Evolutionary conservation across 768 basidiomycete species (phyloP).

Genomic region (Austroboletus eburneus): DNA sequence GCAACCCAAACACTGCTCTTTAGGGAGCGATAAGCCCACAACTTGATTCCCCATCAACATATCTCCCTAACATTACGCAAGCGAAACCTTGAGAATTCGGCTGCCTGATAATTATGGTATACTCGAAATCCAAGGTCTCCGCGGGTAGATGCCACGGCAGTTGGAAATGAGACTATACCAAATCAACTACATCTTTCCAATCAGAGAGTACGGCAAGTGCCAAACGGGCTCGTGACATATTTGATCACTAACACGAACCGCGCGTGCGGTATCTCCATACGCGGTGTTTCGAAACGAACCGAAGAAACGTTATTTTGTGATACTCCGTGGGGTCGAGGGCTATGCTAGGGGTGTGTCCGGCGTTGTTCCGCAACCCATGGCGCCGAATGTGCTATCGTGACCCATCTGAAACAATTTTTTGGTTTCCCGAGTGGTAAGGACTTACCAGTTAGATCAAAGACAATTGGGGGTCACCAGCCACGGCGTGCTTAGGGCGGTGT

Average conservation of each 20-base stretch:
- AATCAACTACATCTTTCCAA: background rate
- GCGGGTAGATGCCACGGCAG: slow-evolving; percentile 4
- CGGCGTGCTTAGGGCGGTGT: background rate
- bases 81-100: background rate
- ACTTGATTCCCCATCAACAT: background rate
- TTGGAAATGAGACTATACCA: slow-evolving; percentile 7
- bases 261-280: background rate
- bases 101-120: background rate
- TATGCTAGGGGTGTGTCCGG: background rate
- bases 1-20: no score
- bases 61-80: background rate
- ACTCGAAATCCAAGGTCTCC: slow-evolving; percentile 9
- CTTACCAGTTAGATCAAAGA: background rate
- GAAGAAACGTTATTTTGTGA: slow-evolving; percentile 1
- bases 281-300: slow-evolving; percentile 11
- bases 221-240: slow-evolving; percentile 3
- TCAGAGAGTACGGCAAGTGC: slow-evolving; percentile 2
- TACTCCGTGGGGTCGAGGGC: background rate
- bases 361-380: background rate
- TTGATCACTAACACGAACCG: background rate
- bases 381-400: slow-evolving; percentile 5
- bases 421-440: background rate
- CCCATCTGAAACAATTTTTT: slow-evolving; percentile 11
- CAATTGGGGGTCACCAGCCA: background rate
- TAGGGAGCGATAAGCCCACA: slow-evolving; percentile 1